Evolutionary conservation across 2,329 filamentous ascomycete genomes (phyloP), one percentile per base, ranked within the genome.

Genomic region (Diaporthe citriasiana): DNA sequence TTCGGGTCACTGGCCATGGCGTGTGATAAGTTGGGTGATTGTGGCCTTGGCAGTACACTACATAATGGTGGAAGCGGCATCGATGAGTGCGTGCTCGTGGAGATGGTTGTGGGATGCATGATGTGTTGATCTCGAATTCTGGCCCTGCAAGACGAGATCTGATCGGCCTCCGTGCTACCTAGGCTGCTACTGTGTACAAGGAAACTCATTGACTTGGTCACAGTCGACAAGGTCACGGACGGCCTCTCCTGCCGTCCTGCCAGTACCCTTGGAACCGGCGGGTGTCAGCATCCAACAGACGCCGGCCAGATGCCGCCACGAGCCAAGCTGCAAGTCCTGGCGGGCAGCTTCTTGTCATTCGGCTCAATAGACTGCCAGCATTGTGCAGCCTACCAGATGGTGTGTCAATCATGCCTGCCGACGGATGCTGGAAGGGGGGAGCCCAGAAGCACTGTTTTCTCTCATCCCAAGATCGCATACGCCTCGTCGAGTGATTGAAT

Each of bases 141-240:
- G n/a, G 47, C 47, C 45, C 45, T 68, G 47, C 63, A 22, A 68
- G 33, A 68, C 45, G 63, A 68, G 63, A 68, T 68, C 63, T 68
- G 63, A 68, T 68, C 63, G 63, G 63, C 63, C 63, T 68, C 63
- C 63, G 63, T 53, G 63, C 63, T 53, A 53, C 63, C 30, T 27
- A 15, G 17, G 45, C 45, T 25, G 47, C 47, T 19, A 68, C 45
- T 68, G 47, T 68, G 45, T 68, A 53, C 63, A 68, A 45, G 57
- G 40, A 40, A 22, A 30, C 59, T 30, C 59, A 10, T 33, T 33
- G 25, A 45, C 19, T 19, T 27, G 63, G 33, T 17, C 45, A 38
- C 63, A 27, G 63, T 13, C 8, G 15, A 68, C 13, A 27, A 68
- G 63, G 63, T 35, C 33, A 40, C 63, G 17, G 45, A 40, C 45